A percentile compares a stretch with the other conserved stretches of the same genome.
Conservation (phyloP, 257 asterid species). For the Plantago elongata region DNA sequence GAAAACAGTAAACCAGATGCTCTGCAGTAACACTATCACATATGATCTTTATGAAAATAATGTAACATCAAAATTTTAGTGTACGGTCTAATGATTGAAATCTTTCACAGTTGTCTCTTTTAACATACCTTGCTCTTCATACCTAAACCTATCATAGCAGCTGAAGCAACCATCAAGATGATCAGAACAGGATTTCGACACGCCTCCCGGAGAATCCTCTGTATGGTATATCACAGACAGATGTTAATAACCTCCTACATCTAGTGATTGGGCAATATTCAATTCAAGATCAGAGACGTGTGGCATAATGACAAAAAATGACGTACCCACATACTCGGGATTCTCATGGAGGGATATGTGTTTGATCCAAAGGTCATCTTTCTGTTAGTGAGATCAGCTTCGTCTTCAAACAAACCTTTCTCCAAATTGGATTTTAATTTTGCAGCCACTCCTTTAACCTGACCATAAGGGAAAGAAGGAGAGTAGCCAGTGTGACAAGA, state of each 20-base stretch:
- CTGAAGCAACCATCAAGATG: constrained; percentile 96
- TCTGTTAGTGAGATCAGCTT: constrained; percentile 49
- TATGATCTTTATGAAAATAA: background rate
- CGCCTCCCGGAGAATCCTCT: constrained; percentile 88
- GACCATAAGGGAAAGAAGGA: constrained; percentile 14
- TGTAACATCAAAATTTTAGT: too few species aligned
- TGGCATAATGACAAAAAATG: constrained; percentile 7
- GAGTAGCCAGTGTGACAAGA: constrained; percentile 5
- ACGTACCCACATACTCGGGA: constrained; percentile 78
- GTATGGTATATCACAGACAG: constrained; percentile 12
- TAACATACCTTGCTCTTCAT: constrained; percentile 75
- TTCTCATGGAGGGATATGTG: constrained; percentile 87
- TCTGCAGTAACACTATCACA: background rate
- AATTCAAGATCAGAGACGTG: constrained; percentile 1
- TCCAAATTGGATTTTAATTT: constrained; percentile 57
- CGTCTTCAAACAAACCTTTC: constrained; percentile 69
- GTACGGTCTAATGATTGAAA: too few species aligned
- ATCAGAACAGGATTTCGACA: constrained; percentile 76
- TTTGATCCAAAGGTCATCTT: constrained; percentile 77
- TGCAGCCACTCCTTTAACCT: constrained; percentile 65
- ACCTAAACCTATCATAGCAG: constrained; percentile 86
- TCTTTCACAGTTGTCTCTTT: background rate
- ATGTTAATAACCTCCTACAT: constrained; percentile 14
- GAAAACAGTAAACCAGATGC: background rate
- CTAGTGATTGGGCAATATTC: constrained; percentile 3